These are phyloP conservation scores for Sistotremastrum suecicum DNA, from an alignment of 768 basidiomycete genomes.

Conservation along the genomic window DNA sequence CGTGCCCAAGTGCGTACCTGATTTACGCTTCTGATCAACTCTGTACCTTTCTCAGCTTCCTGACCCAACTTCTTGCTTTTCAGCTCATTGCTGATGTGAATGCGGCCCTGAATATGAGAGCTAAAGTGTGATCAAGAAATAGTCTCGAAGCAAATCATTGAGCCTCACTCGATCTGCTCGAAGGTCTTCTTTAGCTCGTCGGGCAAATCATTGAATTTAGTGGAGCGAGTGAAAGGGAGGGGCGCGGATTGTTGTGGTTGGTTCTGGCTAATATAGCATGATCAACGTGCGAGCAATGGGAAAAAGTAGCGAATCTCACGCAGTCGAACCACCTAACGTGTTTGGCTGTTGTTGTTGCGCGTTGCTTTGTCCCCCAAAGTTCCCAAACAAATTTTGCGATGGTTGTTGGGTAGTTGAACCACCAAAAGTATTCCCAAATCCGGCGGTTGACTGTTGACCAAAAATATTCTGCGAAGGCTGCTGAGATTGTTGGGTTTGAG, in stretches of 20 bases:
- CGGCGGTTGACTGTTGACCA: too few relatives aligned
- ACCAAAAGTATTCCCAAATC: too few relatives aligned
- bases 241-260: slow-evolving; percentile 14
- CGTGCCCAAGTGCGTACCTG: slow-evolving; percentile 30
- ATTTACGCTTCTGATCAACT: slow-evolving; percentile 49
- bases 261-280: too few relatives aligned
- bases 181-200: slow-evolving; percentile 50
- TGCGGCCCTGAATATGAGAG: slow-evolving; percentile 57
- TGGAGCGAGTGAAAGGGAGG: slow-evolving; percentile 28
- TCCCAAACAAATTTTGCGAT: too few relatives aligned
- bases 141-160: background rate
- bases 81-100: slow-evolving; percentile 69
- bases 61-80: slow-evolving; percentile 64
- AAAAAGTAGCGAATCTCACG: too few relatives aligned
- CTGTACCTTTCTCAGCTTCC: slow-evolving; percentile 60
- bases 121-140: slow-evolving; percentile 19
- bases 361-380: too few relatives aligned
- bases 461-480: too few relatives aligned
- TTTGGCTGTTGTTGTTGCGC: too few relatives aligned
- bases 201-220: slow-evolving; percentile 75
- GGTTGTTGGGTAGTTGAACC: too few relatives aligned
- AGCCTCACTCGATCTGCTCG: slow-evolving; percentile 56
- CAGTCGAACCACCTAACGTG: too few relatives aligned
- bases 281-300: too few relatives aligned
- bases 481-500: too few relatives aligned